A percentile compares a stretch with the other conserved stretches of the same genome.
phyloP scores from a whole-genome alignment of 345 rosid species.

The Hibiscus syriacus region DNA sequence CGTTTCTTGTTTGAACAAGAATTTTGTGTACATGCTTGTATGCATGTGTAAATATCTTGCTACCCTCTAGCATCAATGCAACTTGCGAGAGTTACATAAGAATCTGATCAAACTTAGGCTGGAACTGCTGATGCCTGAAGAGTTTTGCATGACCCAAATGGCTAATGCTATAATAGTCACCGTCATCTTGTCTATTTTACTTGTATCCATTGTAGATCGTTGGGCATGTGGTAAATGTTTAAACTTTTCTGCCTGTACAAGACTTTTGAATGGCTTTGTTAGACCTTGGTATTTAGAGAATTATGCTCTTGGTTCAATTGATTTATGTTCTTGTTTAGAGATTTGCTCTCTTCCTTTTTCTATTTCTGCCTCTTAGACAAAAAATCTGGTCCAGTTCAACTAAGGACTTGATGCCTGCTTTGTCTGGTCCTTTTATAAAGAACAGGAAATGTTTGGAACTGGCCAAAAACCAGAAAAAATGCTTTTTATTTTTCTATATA shows the following conservation, averaged over 20 bases:
- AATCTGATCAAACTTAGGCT: neutral
- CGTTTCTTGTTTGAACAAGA: no score
- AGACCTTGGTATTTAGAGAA: neutral
- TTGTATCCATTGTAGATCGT: neutral
- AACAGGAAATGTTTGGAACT: no score
- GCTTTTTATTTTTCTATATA: no score
- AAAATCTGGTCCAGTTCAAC: no score
- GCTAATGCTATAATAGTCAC: neutral
- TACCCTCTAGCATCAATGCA: neutral
- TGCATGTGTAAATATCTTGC: neutral
- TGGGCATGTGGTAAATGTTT: neutral
- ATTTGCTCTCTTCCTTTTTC: no score
- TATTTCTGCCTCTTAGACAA: no score
- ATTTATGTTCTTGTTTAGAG: neutral
- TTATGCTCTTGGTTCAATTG: neutral
- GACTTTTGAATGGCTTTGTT: neutral
- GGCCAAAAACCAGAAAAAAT: no score
- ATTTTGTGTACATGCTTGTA: neutral
- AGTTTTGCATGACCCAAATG: neutral
- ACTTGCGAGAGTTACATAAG: neutral
- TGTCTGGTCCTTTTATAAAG: no score
- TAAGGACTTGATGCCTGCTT: no score
- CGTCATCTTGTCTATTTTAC: neutral
- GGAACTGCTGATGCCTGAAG: neutral
- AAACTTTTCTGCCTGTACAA: neutral